phyloP scores from a whole-genome alignment of 805 yeast species.

The Ogataea henricii region DNA sequence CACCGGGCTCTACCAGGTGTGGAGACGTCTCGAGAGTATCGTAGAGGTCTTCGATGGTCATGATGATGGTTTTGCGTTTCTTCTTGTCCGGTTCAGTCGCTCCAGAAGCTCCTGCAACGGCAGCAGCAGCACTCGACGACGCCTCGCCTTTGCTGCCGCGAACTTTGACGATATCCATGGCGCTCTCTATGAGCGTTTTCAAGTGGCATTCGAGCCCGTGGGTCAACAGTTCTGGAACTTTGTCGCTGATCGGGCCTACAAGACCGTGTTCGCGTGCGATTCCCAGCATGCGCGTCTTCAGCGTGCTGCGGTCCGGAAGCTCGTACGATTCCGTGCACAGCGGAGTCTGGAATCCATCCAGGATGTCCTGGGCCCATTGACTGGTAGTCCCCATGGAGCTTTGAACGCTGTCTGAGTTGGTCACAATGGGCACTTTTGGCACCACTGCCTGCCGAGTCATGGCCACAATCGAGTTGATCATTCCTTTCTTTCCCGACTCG shows the following conservation, averaged over 20 bases:
- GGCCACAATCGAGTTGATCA: slow-evolving; percentile 67
- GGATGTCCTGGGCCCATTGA: slow-evolving; percentile 91
- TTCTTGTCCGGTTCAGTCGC: background rate
- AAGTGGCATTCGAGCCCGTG: slow-evolving; percentile 84
- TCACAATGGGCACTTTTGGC: slow-evolving; percentile 83
- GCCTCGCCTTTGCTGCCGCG: slow-evolving; percentile 44
- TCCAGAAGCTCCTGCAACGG: background rate
- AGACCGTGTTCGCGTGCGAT: slow-evolving; percentile 89
- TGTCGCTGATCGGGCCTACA: slow-evolving; percentile 75
- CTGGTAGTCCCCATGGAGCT: slow-evolving; percentile 46
- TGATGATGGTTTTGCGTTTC: slow-evolving; percentile 36
- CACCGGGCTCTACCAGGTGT: slow-evolving; percentile 66
- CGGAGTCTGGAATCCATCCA: slow-evolving; percentile 81
- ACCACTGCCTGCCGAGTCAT: slow-evolving; percentile 70
- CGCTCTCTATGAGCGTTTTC: slow-evolving; percentile 69
- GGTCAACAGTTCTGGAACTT: slow-evolving; percentile 72
- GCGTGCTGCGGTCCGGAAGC: slow-evolving; percentile 74
- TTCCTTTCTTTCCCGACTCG: slow-evolving; percentile 78
- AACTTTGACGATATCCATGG: slow-evolving; percentile 70
- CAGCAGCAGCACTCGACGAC: background rate
- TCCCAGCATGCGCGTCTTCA: slow-evolving; percentile 72
- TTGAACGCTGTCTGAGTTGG: slow-evolving; percentile 27
- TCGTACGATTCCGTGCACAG: slow-evolving; percentile 76
- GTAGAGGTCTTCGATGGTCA: slow-evolving; percentile 67
- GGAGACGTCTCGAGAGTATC: slow-evolving; percentile 68